These are phyloP conservation scores for Globisporangium nunn DNA, from an alignment of 352 stramenopile species.

Conservation along the genomic window DNA sequence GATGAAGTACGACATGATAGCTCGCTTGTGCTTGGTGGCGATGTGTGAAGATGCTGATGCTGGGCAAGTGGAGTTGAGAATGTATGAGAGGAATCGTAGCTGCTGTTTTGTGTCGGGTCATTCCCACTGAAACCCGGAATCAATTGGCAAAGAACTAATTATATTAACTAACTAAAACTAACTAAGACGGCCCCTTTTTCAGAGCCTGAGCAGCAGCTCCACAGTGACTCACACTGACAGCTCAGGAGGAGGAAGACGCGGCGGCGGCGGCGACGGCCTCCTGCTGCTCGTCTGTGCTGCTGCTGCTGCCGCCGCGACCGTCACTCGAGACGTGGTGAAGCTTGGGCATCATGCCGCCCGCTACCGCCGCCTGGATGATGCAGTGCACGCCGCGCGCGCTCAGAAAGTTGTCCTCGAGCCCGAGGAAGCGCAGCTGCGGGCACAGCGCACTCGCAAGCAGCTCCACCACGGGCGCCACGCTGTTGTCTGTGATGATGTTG, in stretches of 20 bases:
- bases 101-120: too few relatives aligned
- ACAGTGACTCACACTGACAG: too few relatives aligned
- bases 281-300: background rate
- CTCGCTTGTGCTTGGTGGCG: background rate
- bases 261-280: background rate
- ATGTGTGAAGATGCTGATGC: too few relatives aligned
- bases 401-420: slow-evolving; percentile 79
- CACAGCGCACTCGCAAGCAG: slow-evolving; percentile 30
- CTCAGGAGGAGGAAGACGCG: background rate
- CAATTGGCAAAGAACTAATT: too few relatives aligned
- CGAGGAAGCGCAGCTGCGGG: slow-evolving; percentile 55
- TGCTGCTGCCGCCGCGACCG: slow-evolving; percentile 11
- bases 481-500: slow-evolving; percentile 80
- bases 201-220: too few relatives aligned
- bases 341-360: slow-evolving; percentile 33
- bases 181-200: too few relatives aligned
- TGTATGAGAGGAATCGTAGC: too few relatives aligned
- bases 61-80: too few relatives aligned
- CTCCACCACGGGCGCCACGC: slow-evolving; percentile 36
- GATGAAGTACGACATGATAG: slow-evolving; percentile 87
- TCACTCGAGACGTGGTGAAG: slow-evolving; percentile 47
- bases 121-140: too few relatives aligned
- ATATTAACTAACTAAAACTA: too few relatives aligned
- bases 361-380: slow-evolving; percentile 49
- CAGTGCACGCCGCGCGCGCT: slow-evolving; percentile 49